These are phyloP conservation scores for Beauveria bassiana DNA, from an alignment of 2,329 filamentous ascomycete species.

Conservation along the genomic window DNA sequence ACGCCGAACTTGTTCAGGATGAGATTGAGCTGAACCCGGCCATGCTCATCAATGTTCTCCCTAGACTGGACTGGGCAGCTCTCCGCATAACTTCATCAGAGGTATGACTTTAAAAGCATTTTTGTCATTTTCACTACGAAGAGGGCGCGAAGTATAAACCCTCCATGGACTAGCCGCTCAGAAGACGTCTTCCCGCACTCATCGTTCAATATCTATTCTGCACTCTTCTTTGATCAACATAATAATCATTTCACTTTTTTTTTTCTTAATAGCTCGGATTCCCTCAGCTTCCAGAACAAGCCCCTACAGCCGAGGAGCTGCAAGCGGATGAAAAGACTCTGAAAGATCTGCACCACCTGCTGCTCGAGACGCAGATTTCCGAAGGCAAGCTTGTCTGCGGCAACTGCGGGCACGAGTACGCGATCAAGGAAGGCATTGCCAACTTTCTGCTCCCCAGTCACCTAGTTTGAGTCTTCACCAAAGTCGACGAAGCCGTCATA, in stretches of 20 bases:
- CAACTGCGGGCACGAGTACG: constrained; percentile 89
- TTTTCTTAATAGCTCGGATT: constrained; percentile 60
- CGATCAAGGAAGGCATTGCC: constrained; percentile 89
- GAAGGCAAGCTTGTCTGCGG: constrained; percentile 87
- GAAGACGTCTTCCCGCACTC: background rate
- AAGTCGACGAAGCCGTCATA: background rate
- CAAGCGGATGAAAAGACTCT: constrained; percentile 61
- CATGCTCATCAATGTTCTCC: constrained; percentile 78
- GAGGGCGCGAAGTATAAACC: background rate
- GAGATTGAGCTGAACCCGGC: constrained; percentile 74
- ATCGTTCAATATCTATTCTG: background rate
- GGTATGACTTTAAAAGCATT: constrained; percentile 37
- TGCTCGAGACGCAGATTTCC: constrained; percentile 83
- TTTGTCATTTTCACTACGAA: background rate
- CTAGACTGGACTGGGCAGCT: constrained; percentile 81
- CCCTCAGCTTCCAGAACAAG: constrained; percentile 57
- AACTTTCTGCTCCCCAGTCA: constrained; percentile 94
- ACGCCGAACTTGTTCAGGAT: constrained; percentile 84
- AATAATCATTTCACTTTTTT: background rate
- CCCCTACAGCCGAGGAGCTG: constrained; percentile 55
- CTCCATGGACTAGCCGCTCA: too few species aligned
- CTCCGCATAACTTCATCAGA: constrained; percentile 69
- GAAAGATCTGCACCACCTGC: constrained; percentile 68
- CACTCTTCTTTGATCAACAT: background rate
- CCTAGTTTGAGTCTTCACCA: constrained; percentile 49